These are phyloP conservation scores for Stemphylium beticola DNA, from an alignment of 2,329 filamentous ascomycete species.

Conservation along the genomic window DNA sequence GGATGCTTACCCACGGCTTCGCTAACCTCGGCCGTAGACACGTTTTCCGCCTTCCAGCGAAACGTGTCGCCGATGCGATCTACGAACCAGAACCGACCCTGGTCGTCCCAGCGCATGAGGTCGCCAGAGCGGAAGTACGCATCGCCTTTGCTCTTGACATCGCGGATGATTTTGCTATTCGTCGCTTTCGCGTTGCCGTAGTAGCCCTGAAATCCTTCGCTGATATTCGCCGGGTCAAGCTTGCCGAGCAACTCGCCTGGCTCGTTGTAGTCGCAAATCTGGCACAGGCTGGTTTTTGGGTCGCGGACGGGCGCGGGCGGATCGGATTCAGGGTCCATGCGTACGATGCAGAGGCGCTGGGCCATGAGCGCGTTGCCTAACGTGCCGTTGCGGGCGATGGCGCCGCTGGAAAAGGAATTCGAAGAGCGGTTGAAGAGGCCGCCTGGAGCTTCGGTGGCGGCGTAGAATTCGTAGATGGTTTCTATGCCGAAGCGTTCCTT, in stretches of 20 bases:
- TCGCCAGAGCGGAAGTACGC: conserved; percentile 49
- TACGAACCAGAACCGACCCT: conserved; percentile 47
- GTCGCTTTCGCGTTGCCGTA: conserved; percentile 54
- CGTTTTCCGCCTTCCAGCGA: conserved; percentile 55
- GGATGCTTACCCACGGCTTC: conserved; percentile 50
- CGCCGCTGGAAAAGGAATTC: conserved; percentile 66
- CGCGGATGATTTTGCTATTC: conserved; percentile 39
- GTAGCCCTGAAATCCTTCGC: conserved; percentile 66
- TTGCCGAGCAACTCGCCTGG: conserved; percentile 72
- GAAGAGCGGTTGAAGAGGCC: conserved; percentile 57
- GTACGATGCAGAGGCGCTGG: conserved; percentile 66
- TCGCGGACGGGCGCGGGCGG: conserved; percentile 65
- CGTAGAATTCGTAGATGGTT: conserved; percentile 49
- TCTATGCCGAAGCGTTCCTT: conserved; percentile 48
- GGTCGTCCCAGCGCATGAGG: conserved; percentile 38
- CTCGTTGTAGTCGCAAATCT: conserved; percentile 64
- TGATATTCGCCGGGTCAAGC: conserved; percentile 52
- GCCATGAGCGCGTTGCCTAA: conserved; percentile 60
- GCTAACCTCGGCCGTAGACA: conserved; percentile 53
- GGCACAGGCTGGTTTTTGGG: conserved; percentile 68
- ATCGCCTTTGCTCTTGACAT: conserved; percentile 46
- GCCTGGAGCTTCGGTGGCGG: conserved; percentile 62
- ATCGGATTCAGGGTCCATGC: conserved; percentile 69
- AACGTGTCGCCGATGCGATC: conserved; percentile 50
- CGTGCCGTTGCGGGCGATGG: conserved; percentile 73